Evolutionary conservation across 2,329 filamentous ascomycete genomes (phyloP).

Genomic region (Calonectria henricotiae): DNA sequence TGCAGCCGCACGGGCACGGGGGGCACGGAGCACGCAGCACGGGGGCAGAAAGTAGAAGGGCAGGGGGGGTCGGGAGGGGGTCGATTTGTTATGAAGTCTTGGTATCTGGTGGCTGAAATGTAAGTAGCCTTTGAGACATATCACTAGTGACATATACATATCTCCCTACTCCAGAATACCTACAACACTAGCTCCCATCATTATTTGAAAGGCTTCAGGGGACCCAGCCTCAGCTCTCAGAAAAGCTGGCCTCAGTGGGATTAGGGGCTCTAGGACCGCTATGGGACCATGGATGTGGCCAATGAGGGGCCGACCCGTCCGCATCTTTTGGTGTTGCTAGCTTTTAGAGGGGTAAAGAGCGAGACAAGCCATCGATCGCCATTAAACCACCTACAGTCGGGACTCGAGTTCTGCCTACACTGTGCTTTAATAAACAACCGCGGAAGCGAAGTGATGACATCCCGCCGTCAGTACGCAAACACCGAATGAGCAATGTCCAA

Average conservation of each 20-base stretch:
- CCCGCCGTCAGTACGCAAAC: background rate
- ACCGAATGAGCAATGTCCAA: background rate
- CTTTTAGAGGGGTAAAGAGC: slow-evolving; percentile 42
- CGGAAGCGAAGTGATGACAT: slow-evolving; percentile 33
- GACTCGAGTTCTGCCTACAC: slow-evolving; percentile 40
- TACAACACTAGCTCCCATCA: slow-evolving; percentile 35
- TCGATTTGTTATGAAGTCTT: slow-evolving; percentile 33
- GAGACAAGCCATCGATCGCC: slow-evolving; percentile 43
- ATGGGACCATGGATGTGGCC: slow-evolving; percentile 38
- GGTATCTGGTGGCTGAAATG: slow-evolving; percentile 42
- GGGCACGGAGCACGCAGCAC: slow-evolving; percentile 43
- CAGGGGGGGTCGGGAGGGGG: slow-evolving; percentile 48
- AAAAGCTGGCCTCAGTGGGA: slow-evolving; percentile 44
- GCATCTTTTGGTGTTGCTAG: slow-evolving; percentile 44
- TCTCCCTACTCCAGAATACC: slow-evolving; percentile 33
- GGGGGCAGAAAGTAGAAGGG: slow-evolving; percentile 33
- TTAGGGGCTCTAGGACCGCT: slow-evolving; percentile 49
- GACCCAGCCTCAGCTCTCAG: slow-evolving; percentile 25
- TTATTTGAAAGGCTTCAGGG: slow-evolving; percentile 25
- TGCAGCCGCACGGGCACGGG: slow-evolving; percentile 44
- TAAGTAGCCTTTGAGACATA: slow-evolving; percentile 28
- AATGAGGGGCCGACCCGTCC: slow-evolving; percentile 54
- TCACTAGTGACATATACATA: slow-evolving; percentile 31
- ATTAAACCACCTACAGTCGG: slow-evolving; percentile 28
- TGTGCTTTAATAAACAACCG: slow-evolving; percentile 40